Evolutionary conservation across 2,329 filamentous ascomycete species (phyloP).

Genomic region (Verticillium nubilum): DNA sequence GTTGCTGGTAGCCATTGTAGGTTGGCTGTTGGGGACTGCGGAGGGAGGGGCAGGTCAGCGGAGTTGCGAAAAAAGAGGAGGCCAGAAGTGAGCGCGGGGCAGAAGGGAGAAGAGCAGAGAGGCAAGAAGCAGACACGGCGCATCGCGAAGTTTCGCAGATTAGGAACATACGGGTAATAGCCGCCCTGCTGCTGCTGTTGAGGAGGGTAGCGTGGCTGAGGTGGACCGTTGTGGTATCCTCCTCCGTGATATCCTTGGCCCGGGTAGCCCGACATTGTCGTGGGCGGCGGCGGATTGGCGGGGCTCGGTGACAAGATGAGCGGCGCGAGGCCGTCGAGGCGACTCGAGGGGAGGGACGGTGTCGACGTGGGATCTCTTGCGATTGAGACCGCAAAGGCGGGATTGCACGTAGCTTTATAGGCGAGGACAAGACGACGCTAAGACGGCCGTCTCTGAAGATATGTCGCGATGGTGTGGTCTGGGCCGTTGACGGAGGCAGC

Average conservation of each 20-base stretch:
- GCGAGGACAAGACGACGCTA: not conserved
- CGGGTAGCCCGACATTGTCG: slow-evolving; percentile 58
- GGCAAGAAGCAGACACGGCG: too few species aligned
- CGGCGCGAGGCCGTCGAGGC: not conserved
- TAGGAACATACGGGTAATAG: slow-evolving; percentile 52
- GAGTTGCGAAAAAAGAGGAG: slow-evolving; percentile 8
- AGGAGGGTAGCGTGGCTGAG: slow-evolving; percentile 24
- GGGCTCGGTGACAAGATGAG: not conserved
- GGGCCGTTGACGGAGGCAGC: not conserved
- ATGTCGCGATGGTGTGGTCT: not conserved
- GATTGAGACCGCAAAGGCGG: not conserved
- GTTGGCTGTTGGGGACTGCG: slow-evolving; percentile 33
- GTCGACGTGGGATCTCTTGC: not conserved
- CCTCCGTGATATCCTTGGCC: slow-evolving; percentile 47
- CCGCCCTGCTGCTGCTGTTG: slow-evolving; percentile 37
- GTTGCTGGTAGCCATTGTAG: slow-evolving; percentile 44
- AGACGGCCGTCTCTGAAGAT: not conserved
- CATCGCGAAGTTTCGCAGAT: too few species aligned
- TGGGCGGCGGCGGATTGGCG: not conserved
- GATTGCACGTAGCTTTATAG: not conserved
- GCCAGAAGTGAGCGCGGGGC: slow-evolving; percentile 6
- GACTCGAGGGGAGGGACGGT: not conserved
- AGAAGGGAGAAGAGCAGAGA: slow-evolving; percentile 4
- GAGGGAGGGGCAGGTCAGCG: slow-evolving; percentile 16
- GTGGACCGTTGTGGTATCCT: slow-evolving; percentile 31